These are phyloP conservation scores for Monsonia emarginata DNA, from an alignment of 441 rosid genomes.

Conservation along the genomic window DNA sequence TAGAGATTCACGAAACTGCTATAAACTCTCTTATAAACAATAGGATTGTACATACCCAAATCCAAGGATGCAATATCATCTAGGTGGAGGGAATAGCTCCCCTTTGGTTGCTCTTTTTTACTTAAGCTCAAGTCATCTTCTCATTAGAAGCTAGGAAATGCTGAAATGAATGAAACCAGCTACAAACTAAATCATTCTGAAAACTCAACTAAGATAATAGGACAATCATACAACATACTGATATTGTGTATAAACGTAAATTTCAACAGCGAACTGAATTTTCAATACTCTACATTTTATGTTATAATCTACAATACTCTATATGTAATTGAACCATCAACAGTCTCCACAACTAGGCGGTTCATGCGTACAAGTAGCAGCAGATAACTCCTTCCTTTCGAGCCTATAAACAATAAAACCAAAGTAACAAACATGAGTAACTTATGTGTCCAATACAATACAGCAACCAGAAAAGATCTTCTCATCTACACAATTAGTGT, in stretches of 20 bases:
- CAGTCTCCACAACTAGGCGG: constrained; percentile 21
- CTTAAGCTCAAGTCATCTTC: constrained; percentile 17
- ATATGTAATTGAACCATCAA: constrained; percentile 17
- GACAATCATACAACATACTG: background rate
- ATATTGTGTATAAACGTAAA: background rate
- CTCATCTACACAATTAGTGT: background rate
- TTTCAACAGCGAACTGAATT: background rate
- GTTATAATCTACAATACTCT: constrained; percentile 10
- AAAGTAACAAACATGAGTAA: background rate
- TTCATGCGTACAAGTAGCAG: constrained; percentile 24
- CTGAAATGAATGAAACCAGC: background rate
- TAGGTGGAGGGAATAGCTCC: constrained; percentile 6
- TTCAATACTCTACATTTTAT: no score
- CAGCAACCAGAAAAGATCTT: background rate
- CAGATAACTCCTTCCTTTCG: constrained; percentile 19
- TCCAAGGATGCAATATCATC: constrained; percentile 19
- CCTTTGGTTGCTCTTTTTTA: constrained; percentile 11
- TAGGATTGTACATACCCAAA: background rate
- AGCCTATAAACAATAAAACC: constrained; percentile 8
- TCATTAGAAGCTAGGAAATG: constrained; percentile 15
- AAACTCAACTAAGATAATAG: background rate
- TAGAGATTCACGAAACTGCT: background rate
- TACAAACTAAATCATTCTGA: background rate
- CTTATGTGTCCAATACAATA: background rate
- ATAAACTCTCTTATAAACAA: no score